Evolutionary conservation across 805 yeast species (phyloP), one percentile per base, ranked within the genome.

Genomic region (Wickerhamiella australiensis): DNA sequence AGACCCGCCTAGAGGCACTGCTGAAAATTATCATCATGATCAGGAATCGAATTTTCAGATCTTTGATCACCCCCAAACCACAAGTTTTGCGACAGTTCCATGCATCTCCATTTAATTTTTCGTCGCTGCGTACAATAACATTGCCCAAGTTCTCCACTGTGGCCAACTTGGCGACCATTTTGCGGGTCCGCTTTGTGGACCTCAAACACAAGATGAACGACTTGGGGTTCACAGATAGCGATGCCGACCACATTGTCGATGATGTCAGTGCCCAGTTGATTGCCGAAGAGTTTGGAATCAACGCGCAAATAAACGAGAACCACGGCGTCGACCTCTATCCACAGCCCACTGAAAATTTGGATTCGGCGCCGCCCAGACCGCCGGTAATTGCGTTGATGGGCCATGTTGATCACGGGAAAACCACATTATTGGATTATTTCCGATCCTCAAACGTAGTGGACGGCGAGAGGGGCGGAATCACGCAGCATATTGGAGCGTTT

Each of bases 371-470:
- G 42, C 71, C 79, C 5, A 70, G 97, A 55, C 87, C 98, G 0
- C 98, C 98, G 0, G 82, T 92, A 21, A 96, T 92, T 4, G 88
- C 98, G 0, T 85, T 92, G 47, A 92, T 92, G 97, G 98, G 98
- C 2, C 98, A 92, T 64, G 98, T 92, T 26, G 98, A 92, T 65
- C 98, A 92, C 61, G 98, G 98, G 2, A 92, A 92, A 63, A 92
- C 98, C 1, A 90, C 98, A 0, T 80, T 92, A 53, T 72, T 92
- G 50, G 98, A 92, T 64, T 77, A 79, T 59, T 68, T 92, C 58
- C 73, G 97, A 42, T 86, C 85, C 56, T 82, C 95, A 0, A 77
- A 88, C 0, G 78, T 92, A 6, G 97, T 82, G 0, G 77, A 78
- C 26, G 75, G 79, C 38, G 98, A 92, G 62, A 84, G 79, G 63